Percentiles rank a stretch among this genome's conserved stretches.
Conservation (phyloP, 352 stramenopile genomes). For the Phytophthora colocasiae region DNA sequence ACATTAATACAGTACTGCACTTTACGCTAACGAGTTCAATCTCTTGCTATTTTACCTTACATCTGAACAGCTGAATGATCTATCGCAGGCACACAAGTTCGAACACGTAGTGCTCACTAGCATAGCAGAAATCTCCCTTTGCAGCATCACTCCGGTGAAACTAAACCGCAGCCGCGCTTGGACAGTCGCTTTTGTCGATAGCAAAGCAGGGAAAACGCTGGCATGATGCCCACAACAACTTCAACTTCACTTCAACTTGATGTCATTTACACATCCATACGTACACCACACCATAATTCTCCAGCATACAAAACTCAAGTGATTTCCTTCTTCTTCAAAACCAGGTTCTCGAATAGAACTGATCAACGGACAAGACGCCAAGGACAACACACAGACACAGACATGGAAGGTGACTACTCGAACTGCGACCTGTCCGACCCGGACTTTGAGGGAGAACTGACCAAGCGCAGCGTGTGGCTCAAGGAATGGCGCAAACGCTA, state of each 20-base stretch:
- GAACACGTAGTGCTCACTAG: no score
- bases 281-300: neutral
- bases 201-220: no score
- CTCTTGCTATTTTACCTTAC: no score
- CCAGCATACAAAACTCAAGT: neutral
- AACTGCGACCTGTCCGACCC: slow-evolving; percentile 79
- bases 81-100: no score
- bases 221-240: neutral
- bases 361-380: no score
- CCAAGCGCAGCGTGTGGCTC: slow-evolving; percentile 93
- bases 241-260: slow-evolving; percentile 4
- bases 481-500: slow-evolving; percentile 92
- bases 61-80: no score
- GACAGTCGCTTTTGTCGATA: no score
- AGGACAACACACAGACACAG: neutral
- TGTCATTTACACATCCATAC: neutral
- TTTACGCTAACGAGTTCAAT: no score
- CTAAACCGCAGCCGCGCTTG: neutral
- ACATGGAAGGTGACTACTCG: slow-evolving; percentile 82
- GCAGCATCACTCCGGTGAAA: neutral
- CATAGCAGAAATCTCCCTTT: no score
- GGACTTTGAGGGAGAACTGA: slow-evolving; percentile 90
- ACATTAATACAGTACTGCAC: no score
- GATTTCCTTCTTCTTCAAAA: neutral
- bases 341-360: neutral